These are phyloP conservation scores for Fragilaria radians DNA, from an alignment of 108 stramenopile genomes.

Conservation along the genomic window DNA sequence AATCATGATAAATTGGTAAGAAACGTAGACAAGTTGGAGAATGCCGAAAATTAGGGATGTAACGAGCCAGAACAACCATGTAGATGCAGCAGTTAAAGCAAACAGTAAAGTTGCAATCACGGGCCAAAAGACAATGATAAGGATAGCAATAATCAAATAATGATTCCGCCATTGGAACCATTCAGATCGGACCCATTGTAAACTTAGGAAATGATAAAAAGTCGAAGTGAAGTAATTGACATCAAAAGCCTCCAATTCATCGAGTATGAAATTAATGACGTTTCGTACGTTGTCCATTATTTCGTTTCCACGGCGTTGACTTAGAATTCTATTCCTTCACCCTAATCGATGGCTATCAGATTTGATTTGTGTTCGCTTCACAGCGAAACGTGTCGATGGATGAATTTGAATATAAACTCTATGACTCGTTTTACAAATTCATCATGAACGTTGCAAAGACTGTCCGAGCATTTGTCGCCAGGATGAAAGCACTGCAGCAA, in stretches of 20 bases:
- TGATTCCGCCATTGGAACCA: conserved; percentile 2
- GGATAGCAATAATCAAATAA: conserved; percentile 23
- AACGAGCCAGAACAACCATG: conserved; percentile 83
- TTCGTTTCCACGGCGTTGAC: too few species aligned
- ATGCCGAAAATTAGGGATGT: conserved; percentile 56
- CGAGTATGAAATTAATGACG: not conserved
- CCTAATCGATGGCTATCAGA: too few species aligned
- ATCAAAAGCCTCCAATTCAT: not conserved
- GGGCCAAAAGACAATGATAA: conserved; percentile 73
- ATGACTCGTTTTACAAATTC: too few species aligned
- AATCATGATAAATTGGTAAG: conserved; percentile 84
- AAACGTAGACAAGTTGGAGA: conserved; percentile 63
- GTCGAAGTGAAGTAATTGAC: not conserved
- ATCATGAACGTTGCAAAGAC: too few species aligned
- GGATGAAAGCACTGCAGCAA: too few species aligned
- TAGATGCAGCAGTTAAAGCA: conserved; percentile 50
- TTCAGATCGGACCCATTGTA: not conserved
- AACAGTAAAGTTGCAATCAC: conserved; percentile 55
- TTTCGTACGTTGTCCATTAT: not conserved
- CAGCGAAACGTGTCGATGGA: too few species aligned
- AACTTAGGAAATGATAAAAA: not conserved
- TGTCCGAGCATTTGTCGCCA: too few species aligned
- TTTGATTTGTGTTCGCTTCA: too few species aligned
- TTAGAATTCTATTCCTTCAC: too few species aligned
- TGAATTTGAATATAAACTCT: too few species aligned